Base-by-base conservation (phyloP, 345 rosid genomes). In the Mercurialis annua region DNA sequence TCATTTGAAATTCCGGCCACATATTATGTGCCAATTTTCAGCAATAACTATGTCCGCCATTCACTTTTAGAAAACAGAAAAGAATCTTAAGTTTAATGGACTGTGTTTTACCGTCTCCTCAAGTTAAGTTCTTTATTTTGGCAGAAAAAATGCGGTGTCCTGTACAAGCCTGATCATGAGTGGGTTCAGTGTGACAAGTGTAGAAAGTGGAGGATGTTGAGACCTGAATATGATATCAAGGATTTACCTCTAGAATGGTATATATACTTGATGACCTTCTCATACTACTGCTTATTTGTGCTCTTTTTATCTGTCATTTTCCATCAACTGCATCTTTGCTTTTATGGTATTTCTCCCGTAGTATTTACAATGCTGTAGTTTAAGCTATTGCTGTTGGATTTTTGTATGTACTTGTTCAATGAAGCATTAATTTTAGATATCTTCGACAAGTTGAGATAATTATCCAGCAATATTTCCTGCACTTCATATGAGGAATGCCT, bases 181-280 rank as follows among this genome's bases (percentile, higher is more conserved):
- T 74, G 78, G 81, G 81, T 78, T 36, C 81, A 78, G 64, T 74
- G 78, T 67, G 65, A 78, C 14, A 73, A 74, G 70, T 73, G 81
- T 51, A 65, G 81, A 71, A 77, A 73, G 68, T 78, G 81, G 78
- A 70, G 81, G 70, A 57, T 67, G 64, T 30, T 78, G 64, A 51
- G 30, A 51, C 14, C 69, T 15, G 78, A 67, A 40, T 78, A 66
- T 47, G 40, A 78, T 67, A 24, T 38, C 76, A 63, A 63, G 38
- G 34, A 24, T n/a, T 67, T 78, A 64, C 81, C 78, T 36, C 8
- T 49, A 27, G 78, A 78, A 43, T 78, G 78, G 81, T 78, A 71
- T 50, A 17, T 31, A 20, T 9, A 15, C 2, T 29, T n/a, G 42
- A 2, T 16, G 6, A 34, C 6, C 21, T 10, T 21, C 21, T 10